phyloP scores from a whole-genome alignment of 495 filamentous ascomycete genomes.

The Penicillium lividum region DNA sequence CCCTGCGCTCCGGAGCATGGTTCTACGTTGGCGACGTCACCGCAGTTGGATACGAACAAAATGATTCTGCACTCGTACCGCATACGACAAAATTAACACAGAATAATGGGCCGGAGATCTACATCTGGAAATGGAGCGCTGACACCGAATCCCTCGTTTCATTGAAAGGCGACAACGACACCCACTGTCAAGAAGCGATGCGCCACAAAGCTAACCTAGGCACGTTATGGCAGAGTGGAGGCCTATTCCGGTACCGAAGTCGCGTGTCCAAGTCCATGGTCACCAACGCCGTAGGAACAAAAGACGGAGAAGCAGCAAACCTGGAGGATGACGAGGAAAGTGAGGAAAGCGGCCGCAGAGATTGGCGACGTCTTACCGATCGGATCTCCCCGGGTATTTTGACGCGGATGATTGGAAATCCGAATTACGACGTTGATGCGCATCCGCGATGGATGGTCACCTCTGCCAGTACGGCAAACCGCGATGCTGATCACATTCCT shows the following conservation, averaged over 20 bases:
- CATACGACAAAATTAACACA: slow-evolving; percentile 6
- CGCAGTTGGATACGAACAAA: slow-evolving; percentile 13
- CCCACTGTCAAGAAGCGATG: slow-evolving; percentile 37
- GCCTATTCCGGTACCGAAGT: slow-evolving; percentile 46
- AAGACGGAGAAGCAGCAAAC: slow-evolving; percentile 6
- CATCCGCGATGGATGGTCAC: slow-evolving; percentile 47
- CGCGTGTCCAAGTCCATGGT: slow-evolving; percentile 34
- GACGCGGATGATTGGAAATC: slow-evolving; percentile 39
- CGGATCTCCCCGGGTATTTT: slow-evolving; percentile 40
- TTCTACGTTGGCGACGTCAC: slow-evolving; percentile 51
- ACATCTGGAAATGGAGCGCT: slow-evolving; percentile 50
- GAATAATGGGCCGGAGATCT: slow-evolving; percentile 28
- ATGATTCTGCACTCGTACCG: slow-evolving; percentile 18
- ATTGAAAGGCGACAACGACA: slow-evolving; percentile 26
- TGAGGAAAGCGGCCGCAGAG: slow-evolving; percentile 33
- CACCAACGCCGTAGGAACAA: slow-evolving; percentile 7
- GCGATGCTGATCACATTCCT: slow-evolving; percentile 53
- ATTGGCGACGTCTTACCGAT: slow-evolving; percentile 47
- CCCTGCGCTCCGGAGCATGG: slow-evolving; percentile 62
- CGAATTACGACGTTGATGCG: slow-evolving; percentile 40
- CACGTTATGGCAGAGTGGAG: slow-evolving; percentile 42
- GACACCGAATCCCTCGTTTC: slow-evolving; percentile 36
- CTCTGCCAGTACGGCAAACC: slow-evolving; percentile 44
- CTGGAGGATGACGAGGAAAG: slow-evolving; percentile 32
- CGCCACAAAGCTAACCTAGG: slow-evolving; percentile 44